Base-by-base conservation (phyloP, 2,329 filamentous ascomycete genomes). In the Paracamarosporium sp. region DNA sequence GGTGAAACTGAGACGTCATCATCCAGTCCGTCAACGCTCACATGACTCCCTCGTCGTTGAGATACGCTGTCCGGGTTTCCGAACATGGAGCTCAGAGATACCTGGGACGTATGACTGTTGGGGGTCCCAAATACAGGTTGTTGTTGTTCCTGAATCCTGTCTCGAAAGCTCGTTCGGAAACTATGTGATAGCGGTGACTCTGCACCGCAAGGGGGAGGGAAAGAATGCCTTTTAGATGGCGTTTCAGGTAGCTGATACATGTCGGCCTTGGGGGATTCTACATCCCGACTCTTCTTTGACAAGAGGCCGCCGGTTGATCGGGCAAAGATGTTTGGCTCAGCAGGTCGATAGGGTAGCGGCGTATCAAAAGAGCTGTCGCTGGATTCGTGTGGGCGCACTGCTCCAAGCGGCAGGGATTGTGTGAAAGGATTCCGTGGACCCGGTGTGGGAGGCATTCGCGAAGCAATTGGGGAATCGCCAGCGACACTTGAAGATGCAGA, bases 141-240 rank as follows among this genome's bases (percentile, higher is more conserved):
- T 9, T 47, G 48, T 59, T 54, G 56, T 20, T 51, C 24, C 11
- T 47, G 48, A 12, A 58, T 35, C 17, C 31, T 30, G 30, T 53
- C 50, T 8, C 25, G 12, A 40, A 53, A 45, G 40, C 40, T 53
- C n/a, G 40, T 53, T 8, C 50, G 41, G 27, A 53, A 46, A 13
- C 50, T 53, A 15, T 36, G 33, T 20, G 28, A 33, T 3, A 45
- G 40, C 3, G 50, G 50, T 3, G 38, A 53, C 40, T 53, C 50
- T 88, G 85, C 56, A 87, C 85, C 62, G 87, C 85, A 40, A 76
- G 86, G 24, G 85, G 50, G 90, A 86, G 67, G 90, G 83, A 78
- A 93, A 86, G 56, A 89, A 80, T 90, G 88, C 72, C 95, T 93
- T 81, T 98, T 99, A 78, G 95, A 98, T 1, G 95, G 95, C 1